Evolutionary conservation across 805 yeast genomes (phyloP).

Genomic region (Cyberlindnera americana): DNA sequence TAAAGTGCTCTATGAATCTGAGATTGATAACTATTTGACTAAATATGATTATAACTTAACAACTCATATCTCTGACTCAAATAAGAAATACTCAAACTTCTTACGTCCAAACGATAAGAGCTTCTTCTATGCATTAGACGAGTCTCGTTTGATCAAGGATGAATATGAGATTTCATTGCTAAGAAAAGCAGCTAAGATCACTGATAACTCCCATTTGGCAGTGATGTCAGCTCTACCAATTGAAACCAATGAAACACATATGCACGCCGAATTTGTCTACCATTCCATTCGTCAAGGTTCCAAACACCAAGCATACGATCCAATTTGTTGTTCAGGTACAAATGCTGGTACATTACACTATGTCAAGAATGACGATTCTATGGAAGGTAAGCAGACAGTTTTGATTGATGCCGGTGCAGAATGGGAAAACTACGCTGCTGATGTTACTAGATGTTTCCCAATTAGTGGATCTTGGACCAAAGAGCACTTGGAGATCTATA

Average conservation of each 20-base stretch:
- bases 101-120: constrained; percentile 44
- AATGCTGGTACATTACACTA: constrained; percentile 90
- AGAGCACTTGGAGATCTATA: constrained; percentile 82
- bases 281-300: constrained; percentile 95
- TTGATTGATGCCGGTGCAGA: constrained; percentile 97
- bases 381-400: constrained; percentile 58
- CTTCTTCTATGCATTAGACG: constrained; percentile 77
- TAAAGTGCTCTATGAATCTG: constrained; percentile 61
- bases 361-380: constrained; percentile 69
- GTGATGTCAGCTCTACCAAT: constrained; percentile 92
- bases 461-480: constrained; percentile 83
- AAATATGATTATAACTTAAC: constrained; percentile 38
- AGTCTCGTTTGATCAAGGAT: constrained; percentile 82
- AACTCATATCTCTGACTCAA: constrained; percentile 50
- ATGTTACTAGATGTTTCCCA: constrained; percentile 95
- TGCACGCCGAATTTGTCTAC: constrained; percentile 93
- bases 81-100: constrained; percentile 30
- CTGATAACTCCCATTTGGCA: constrained; percentile 85
- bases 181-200: constrained; percentile 77
- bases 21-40: constrained; percentile 36
- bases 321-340: constrained; percentile 93
- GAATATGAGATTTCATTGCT: constrained; percentile 71
- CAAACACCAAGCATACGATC: constrained; percentile 85
- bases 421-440: constrained; percentile 90
- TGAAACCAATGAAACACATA: constrained; percentile 82